Base-by-base conservation (phyloP, 2,329 filamentous ascomycete species). In the Didymella arachidicola region DNA sequence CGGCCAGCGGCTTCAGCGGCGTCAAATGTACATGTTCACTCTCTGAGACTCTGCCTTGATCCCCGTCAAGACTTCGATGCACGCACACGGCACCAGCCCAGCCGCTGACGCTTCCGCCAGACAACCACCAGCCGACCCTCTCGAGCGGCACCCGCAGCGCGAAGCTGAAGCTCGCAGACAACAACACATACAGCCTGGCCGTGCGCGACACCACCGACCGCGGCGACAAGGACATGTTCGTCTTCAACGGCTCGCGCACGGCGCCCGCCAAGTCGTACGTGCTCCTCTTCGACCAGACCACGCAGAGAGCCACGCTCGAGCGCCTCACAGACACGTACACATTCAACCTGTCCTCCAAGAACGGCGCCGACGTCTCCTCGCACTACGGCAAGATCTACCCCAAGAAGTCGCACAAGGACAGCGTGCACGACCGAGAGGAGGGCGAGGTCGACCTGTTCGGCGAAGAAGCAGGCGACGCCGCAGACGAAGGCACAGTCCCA, bases 291-390 rank as follows among this genome's bases (percentile, higher is more conserved):
- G 91, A 96, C 75, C 83, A 89, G 8, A 80, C 83, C 18, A 87
- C 86, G 51, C 87, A 94, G 70, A 89, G 85, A 55, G 95, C 95
- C 65, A 87, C 95, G 27, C 83, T 97, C 53, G 92, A 97, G 79
- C 87, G 87, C 50, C 81, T 97, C 53, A 87, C 92, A 72, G 89
- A 88, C n/a, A 88, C 88, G 38, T 90, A 96, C 78, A 89, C 92
- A 70, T 93, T 97, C 89, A 97, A 97, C 76, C 79, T 97, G 84
- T 54, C 87, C 87, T 14, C 91, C 89, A 2, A 85, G 46, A 86
- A 91, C 65, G 78, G 83, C 52, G 84, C 85, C 29, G 86, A 84
- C 68, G 81, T 96, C 39, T 83, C 86, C 46, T 83, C 86, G 48
- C 83, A 89, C 70, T 88, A 91, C 71, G 82, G 87, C 10, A 91